Evolutionary conservation across 257 asterid genomes (phyloP).

Genomic region (Misopates orontium): DNA sequence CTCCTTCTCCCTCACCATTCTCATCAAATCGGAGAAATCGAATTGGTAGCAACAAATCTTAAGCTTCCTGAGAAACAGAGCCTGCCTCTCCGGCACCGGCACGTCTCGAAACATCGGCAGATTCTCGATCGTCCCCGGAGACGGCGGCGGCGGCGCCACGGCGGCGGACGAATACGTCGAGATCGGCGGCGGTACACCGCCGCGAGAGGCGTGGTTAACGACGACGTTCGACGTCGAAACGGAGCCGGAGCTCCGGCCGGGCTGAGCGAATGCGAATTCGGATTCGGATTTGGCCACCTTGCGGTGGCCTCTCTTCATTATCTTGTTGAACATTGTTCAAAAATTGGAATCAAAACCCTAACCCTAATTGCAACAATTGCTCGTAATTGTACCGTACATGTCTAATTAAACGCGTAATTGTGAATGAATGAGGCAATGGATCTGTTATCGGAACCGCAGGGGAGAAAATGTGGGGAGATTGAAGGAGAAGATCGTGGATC

Average conservation of each 20-base stretch:
- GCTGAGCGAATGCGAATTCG: slow-evolving; percentile 31
- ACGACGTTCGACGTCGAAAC: slow-evolving; percentile 35
- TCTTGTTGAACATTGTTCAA: slow-evolving; percentile 29
- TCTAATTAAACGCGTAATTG: too few species aligned
- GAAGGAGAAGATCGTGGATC: slow-evolving; percentile 25
- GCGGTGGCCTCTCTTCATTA: slow-evolving; percentile 35
- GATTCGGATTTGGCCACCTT: slow-evolving; percentile 28
- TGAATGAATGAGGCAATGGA: neutral
- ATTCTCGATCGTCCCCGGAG: slow-evolving; percentile 24
- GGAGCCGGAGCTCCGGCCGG: slow-evolving; percentile 36
- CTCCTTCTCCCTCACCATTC: slow-evolving; percentile 32
- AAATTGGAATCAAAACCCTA: slow-evolving; percentile 10
- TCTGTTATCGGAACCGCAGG: slow-evolving; percentile 7
- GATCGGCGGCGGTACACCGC: slow-evolving; percentile 16
- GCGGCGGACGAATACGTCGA: neutral
- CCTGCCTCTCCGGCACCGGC: slow-evolving; percentile 28
- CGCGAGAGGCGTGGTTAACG: slow-evolving; percentile 44
- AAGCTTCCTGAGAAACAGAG: slow-evolving; percentile 28
- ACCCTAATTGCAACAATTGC: neutral
- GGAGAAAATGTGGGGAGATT: slow-evolving; percentile 9
- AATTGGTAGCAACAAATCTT: slow-evolving; percentile 29
- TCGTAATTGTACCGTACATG: too few species aligned
- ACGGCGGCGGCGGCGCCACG: neutral
- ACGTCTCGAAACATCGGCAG: slow-evolving; percentile 33
- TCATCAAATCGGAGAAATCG: slow-evolving; percentile 30